Percentiles rank a stretch among this genome's conserved stretches.
Evolutionary conservation across 768 basidiomycete genomes (phyloP).

Genomic region (Suillus plorans): DNA sequence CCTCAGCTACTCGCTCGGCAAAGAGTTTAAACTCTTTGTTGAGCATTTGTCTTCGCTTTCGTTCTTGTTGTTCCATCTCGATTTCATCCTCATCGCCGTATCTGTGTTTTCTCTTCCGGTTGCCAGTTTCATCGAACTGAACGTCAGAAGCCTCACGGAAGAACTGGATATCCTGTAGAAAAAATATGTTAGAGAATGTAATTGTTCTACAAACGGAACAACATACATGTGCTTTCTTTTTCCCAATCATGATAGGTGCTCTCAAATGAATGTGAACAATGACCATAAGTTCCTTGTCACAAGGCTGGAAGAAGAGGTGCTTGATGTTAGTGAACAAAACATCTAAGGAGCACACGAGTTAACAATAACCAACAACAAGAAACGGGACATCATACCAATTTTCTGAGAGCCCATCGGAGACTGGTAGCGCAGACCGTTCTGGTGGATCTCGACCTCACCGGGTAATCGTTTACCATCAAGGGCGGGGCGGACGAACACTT

Average conservation of each 20-base stretch:
- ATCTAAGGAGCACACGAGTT: conserved; percentile 46
- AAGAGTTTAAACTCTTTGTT: conserved; percentile 96
- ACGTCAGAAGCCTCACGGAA: conserved; percentile 97
- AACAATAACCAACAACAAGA: conserved; percentile 8
- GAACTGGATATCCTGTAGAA: conserved; percentile 88
- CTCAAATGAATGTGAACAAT: conserved; percentile 92
- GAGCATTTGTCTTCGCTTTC: conserved; percentile 81
- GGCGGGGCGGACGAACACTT: conserved; percentile 92
- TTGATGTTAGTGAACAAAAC: conserved; percentile 96
- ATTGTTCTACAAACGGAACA: neutral
- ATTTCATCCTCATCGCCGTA: conserved; percentile 99
- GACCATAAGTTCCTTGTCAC: conserved; percentile 92
- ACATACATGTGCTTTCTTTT: conserved; percentile 93
- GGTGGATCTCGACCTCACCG: conserved; percentile 98
- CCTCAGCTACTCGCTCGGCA: conserved; percentile 89
- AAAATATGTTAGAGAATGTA: conserved; percentile 4
- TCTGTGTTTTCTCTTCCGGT: conserved; percentile 93
- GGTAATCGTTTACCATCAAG: conserved; percentile 93
- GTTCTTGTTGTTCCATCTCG: conserved; percentile 96
- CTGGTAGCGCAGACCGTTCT: conserved; percentile 93
- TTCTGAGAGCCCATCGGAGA: conserved; percentile 86
- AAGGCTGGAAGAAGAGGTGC: conserved; percentile 98
- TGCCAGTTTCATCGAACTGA: conserved; percentile 99
- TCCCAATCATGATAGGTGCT: conserved; percentile 97
- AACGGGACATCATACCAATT: conserved; percentile 60